Evolutionary conservation across 768 basidiomycete species (phyloP), one percentile per base, ranked within the genome.

Genomic region (Podaxis carcinomalis): DNA sequence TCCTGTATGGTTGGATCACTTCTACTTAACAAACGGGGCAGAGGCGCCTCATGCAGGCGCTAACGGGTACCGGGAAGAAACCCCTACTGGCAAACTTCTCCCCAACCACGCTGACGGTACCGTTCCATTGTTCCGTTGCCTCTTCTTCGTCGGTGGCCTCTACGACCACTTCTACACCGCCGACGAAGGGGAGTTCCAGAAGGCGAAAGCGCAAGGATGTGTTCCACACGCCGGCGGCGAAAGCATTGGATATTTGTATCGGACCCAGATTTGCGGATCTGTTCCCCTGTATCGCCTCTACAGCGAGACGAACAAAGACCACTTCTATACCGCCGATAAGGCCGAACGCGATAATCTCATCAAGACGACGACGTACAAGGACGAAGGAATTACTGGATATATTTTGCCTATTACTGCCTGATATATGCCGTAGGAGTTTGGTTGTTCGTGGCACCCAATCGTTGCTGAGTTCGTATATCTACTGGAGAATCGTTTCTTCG

Each of bases 1-100:
- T 19, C 37, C 14, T 6, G 25, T 6, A 11, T 42, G 14, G 25
- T 5, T 14, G 23, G 59, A 61, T 40, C 63, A 64, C 54, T 64
- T 61, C 36, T 64, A 64, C 59, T 51, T 53, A 4, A 61, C 60
- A 42, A 51, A 51, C 32, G 51, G 28, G 25, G 4, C 9, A 10
- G n/a, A 28, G 25, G 16, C 14, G 28, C 16, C 5, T 4, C 10
- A 21, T 36, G 1, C 23, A 1, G 7, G 27, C 5, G 14, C 7
- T n/a, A 25, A n/a, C 4, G 23, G 57, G 27, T 10, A 37, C 23
- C 40, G 3, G 44, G 51, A 28, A 32, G 16, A 44, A n/a, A n/a
- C 16, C n/a, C 42, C 42, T 19, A 4, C n/a, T n/a, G 42, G 42
- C 16, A 16, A 19, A 16, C 14, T 44, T 16, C 16, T n/a, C 42